Evolutionary conservation across 2,329 filamentous ascomycete species (phyloP).

Genomic region (Fusarium robinianum): DNA sequence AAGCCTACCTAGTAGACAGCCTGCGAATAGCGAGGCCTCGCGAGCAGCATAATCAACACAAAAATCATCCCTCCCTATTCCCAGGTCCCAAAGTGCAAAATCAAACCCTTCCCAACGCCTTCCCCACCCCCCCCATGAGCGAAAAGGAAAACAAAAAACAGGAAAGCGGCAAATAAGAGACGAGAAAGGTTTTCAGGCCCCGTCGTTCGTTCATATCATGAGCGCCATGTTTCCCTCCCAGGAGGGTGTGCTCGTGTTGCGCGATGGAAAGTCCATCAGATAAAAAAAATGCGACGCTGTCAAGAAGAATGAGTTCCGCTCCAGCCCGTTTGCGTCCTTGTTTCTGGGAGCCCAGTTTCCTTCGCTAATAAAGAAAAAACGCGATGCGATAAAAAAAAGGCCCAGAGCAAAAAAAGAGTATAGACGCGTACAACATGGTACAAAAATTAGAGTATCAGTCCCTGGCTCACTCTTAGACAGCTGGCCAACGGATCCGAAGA

Average conservation of each 20-base stretch:
- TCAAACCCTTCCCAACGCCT: conserved; percentile 20
- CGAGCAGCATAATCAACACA: conserved; percentile 13
- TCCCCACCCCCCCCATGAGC: conserved; percentile 14
- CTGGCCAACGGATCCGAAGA: conserved; percentile 71
- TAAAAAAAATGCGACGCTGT: conserved; percentile 12
- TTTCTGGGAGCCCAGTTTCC: neutral
- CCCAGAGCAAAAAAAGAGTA: conserved; percentile 20
- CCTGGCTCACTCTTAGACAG: conserved; percentile 32
- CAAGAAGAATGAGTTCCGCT: no score
- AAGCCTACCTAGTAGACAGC: no score
- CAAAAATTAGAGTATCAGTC: conserved; percentile 5
- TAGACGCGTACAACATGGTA: conserved; percentile 13
- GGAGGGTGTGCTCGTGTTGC: neutral
- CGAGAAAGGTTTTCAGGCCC: conserved; percentile 7
- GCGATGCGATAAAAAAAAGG: neutral
- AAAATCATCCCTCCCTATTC: conserved; percentile 16
- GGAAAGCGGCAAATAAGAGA: conserved; percentile 7
- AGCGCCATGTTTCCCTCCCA: conserved; percentile 18
- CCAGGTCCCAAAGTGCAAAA: conserved; percentile 14
- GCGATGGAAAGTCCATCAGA: no score
- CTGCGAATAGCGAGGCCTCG: conserved; percentile 6
- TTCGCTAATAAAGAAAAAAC: neutral
- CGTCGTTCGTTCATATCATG: conserved; percentile 26
- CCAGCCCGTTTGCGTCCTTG: neutral
- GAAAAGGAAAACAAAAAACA: conserved; percentile 21